Percentiles rank a stretch among this genome's conserved stretches.
These are phyloP conservation scores for Wickerhamomyces bovis DNA, from an alignment of 805 yeast genomes.

Conservation along the genomic window DNA sequence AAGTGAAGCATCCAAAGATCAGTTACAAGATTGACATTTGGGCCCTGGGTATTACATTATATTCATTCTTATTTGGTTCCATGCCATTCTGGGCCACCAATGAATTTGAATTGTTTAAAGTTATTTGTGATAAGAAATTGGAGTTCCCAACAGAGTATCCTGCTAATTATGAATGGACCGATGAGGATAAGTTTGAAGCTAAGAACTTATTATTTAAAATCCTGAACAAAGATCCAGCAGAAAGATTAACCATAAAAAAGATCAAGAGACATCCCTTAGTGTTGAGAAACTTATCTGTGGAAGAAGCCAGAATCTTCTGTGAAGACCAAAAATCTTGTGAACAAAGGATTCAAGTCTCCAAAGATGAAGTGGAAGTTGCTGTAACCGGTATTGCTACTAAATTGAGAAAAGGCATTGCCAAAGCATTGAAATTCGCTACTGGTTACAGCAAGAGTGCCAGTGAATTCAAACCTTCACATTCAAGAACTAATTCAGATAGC, in stretches of 20 bases:
- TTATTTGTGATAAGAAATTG: constrained; percentile 59
- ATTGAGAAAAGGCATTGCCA: constrained; percentile 31
- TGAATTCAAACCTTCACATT: constrained; percentile 1
- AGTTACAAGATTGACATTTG: constrained; percentile 90
- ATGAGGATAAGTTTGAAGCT: constrained; percentile 36
- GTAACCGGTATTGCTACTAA: constrained; percentile 76
- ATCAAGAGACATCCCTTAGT: constrained; percentile 76
- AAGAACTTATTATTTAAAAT: constrained; percentile 56
- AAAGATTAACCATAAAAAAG: constrained; percentile 62
- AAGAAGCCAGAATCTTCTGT: constrained; percentile 18
- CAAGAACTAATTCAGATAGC: constrained; percentile 7
- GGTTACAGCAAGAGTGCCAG: constrained; percentile 3
- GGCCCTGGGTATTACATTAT: constrained; percentile 93
- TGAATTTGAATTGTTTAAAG: constrained; percentile 80
- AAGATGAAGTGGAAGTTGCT: constrained; percentile 68
- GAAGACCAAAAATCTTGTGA: constrained; percentile 24
- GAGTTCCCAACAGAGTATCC: constrained; percentile 57
- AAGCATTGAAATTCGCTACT: constrained; percentile 22
- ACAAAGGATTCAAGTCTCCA: constrained; percentile 46
- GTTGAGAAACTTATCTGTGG: constrained; percentile 33
- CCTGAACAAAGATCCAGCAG: constrained; percentile 61
- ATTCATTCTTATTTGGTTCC: constrained; percentile 79
- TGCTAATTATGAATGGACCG: constrained; percentile 22
- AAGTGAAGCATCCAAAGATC: constrained; percentile 40
- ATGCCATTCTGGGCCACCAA: constrained; percentile 86